phyloP scores from a whole-genome alignment of 192 early-diverging fungal species.

The Coemansia reversa region DNA sequence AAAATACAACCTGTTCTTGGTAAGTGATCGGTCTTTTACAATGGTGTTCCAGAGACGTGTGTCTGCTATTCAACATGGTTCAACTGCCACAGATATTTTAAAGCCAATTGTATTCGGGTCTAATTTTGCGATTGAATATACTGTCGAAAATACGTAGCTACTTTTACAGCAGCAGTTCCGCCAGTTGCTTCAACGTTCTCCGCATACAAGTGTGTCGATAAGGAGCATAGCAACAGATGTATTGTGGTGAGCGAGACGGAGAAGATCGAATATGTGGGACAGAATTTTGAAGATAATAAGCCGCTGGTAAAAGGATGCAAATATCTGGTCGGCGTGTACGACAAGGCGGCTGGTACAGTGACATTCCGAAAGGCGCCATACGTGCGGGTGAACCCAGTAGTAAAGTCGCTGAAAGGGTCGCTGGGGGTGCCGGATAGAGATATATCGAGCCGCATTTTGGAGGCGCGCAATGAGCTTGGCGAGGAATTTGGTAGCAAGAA shows the following conservation, averaged over 20 bases:
- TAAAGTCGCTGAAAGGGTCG: slow-evolving; percentile 65
- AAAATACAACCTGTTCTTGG: slow-evolving; percentile 43
- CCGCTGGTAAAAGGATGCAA: slow-evolving; percentile 44
- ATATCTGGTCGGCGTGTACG: slow-evolving; percentile 81
- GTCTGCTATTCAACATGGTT: neutral
- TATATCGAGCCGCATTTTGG: slow-evolving; percentile 49
- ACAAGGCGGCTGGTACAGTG: slow-evolving; percentile 67
- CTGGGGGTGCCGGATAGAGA: slow-evolving; percentile 49
- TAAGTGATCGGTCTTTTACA: neutral
- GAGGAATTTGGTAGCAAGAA: slow-evolving; percentile 94
- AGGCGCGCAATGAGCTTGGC: slow-evolving; percentile 78
- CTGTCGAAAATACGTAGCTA: slow-evolving; percentile 16
- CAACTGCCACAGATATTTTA: neutral
- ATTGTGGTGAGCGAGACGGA: slow-evolving; percentile 67
- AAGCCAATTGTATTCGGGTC: neutral
- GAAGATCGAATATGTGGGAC: slow-evolving; percentile 73
- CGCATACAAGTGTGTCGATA: slow-evolving; percentile 31
- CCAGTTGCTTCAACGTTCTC: slow-evolving; percentile 41
- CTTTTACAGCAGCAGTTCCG: slow-evolving; percentile 37
- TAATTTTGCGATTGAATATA: neutral
- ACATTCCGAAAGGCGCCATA: slow-evolving; percentile 67
- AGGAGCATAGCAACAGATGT: slow-evolving; percentile 19
- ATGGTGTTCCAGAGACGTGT: neutral
- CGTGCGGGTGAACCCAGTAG: slow-evolving; percentile 64
- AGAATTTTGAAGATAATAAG: slow-evolving; percentile 62